phyloP scores from a whole-genome alignment of 148 eudicot genomes.

The Nepenthes mirabilis region DNA sequence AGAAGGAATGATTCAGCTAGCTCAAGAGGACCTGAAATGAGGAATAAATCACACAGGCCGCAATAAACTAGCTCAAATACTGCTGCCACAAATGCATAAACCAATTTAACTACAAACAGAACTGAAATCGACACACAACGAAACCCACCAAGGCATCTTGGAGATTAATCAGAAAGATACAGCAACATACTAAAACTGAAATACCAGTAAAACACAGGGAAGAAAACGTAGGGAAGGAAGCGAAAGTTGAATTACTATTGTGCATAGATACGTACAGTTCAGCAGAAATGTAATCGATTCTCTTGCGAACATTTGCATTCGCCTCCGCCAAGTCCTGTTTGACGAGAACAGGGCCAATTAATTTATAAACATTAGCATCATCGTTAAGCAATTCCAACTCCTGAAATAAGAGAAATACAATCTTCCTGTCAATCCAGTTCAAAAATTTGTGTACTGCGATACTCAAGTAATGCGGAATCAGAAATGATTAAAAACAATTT shows the following conservation, averaged over 20 bases:
- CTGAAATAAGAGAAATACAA: conserved; percentile 19
- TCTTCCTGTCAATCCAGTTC: not conserved
- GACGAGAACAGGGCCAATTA: conserved; percentile 96
- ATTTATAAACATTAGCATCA: conserved; percentile 93
- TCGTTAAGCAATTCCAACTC: conserved; percentile 89
- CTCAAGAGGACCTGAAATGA: too few relatives aligned
- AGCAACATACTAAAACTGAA: not conserved
- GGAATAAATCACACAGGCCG: too few relatives aligned
- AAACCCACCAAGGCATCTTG: too few relatives aligned
- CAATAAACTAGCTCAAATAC: too few relatives aligned
- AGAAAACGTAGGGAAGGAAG: not conserved
- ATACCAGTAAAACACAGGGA: not conserved
- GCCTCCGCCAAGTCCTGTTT: conserved; percentile 99
- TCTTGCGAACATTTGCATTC: conserved; percentile 86
- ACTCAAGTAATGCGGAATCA: not conserved
- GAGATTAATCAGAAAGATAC: too few relatives aligned
- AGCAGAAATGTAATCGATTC: conserved; percentile 90
- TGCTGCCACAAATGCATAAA: too few relatives aligned
- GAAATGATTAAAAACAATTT: not conserved
- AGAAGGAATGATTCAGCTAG: too few relatives aligned
- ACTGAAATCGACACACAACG: too few relatives aligned
- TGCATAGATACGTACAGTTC: conserved; percentile 53
- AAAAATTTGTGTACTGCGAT: not conserved
- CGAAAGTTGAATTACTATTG: too few relatives aligned
- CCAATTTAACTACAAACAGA: too few relatives aligned